These are phyloP conservation scores for Emericellopsis atlantica DNA, from an alignment of 2,329 filamentous ascomycete genomes.

Conservation along the genomic window DNA sequence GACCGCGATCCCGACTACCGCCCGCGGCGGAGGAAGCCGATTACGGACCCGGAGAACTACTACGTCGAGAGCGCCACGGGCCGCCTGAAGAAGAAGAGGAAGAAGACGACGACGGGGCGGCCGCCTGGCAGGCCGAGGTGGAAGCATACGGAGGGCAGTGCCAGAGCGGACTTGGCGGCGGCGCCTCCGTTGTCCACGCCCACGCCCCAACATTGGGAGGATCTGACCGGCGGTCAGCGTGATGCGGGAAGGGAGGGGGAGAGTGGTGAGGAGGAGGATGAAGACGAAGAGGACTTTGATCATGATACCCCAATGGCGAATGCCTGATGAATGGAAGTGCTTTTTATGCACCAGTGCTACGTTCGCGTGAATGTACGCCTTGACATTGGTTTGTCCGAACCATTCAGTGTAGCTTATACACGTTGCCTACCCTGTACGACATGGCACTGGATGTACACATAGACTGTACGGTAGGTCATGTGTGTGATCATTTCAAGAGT, in stretches of 20 bases:
- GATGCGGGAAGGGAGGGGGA: slow-evolving; percentile 1
- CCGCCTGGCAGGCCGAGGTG: not conserved
- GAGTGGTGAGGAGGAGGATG: slow-evolving; percentile 7
- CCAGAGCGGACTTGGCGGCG: not conserved
- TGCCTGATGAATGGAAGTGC: too few relatives aligned
- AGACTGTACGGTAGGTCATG: too few relatives aligned
- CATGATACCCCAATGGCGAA: slow-evolving; percentile 1
- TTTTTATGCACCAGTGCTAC: too few relatives aligned
- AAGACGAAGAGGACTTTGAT: slow-evolving; percentile 1
- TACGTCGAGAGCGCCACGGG: slow-evolving; percentile 7
- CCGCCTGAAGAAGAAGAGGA: slow-evolving; percentile 6
- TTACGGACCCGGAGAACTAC: slow-evolving; percentile 8
- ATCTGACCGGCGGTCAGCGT: slow-evolving; percentile 7
- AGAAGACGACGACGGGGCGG: slow-evolving; percentile 2
- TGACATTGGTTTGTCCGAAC: too few relatives aligned
- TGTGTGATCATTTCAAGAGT: too few relatives aligned
- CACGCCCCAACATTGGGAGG: slow-evolving; percentile 21
- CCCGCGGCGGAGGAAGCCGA: slow-evolving; percentile 12
- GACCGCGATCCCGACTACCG: slow-evolving; percentile 26
- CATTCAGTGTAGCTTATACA: too few relatives aligned
- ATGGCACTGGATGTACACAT: too few relatives aligned
- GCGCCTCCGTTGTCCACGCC: slow-evolving; percentile 15
- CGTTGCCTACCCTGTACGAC: too few relatives aligned
- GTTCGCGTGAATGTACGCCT: too few relatives aligned
- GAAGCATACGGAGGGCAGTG: not conserved